Base-by-base conservation (phyloP, 768 basidiomycete species). In the Rhodotorula taiwanensis region DNA sequence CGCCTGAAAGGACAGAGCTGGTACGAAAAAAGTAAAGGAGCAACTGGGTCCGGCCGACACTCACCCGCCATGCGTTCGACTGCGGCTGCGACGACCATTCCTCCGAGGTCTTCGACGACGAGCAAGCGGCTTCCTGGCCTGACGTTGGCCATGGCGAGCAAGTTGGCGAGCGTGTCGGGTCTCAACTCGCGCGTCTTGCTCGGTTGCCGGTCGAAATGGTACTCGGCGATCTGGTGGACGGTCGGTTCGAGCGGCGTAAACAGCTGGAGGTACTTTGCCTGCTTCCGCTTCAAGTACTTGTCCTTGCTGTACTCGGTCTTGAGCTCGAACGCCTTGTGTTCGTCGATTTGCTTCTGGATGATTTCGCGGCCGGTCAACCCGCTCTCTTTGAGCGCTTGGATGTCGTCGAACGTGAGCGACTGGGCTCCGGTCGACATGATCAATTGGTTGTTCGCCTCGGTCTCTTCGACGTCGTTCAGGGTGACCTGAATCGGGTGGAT, bases 271-370 rank as follows among this genome's bases (percentile, higher is more conserved):
- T 88, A 97, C 93, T 98, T 99, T 60, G 89, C 91, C 77, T 93
- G 89, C 76, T 99, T 99, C 43, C 90, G 81, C 75, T 93, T 94
- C 75, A 83, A 87, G 77, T 97, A 99, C 75, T 99, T 99, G 73
- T 98, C 93, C 76, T 99, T 98, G 77, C 89, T 92, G 76, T 93
- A 98, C 76, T 94, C 95, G 2, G 93, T 98, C 77, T 98, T 98
- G 52, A 98, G 79, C 16, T 85, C 84, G 75, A 88, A 99, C 71
- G 89, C 88, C 34, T 88, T 86, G 72, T 98, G 94, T 72, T 86
- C 83, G 71, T 89, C 90, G 51, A 97, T 94, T 76, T 98, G 94
- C 75, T 81, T 85, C 73, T 88, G 85, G 74, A 98, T 94, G 55
- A 99, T 97, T 72, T 97, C 93, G 86, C 95, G 78, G 8, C 67